Evolutionary conservation across 352 stramenopile species (phyloP), one percentile per base, ranked within the genome.

Genomic region (Phytophthora lateralis): DNA sequence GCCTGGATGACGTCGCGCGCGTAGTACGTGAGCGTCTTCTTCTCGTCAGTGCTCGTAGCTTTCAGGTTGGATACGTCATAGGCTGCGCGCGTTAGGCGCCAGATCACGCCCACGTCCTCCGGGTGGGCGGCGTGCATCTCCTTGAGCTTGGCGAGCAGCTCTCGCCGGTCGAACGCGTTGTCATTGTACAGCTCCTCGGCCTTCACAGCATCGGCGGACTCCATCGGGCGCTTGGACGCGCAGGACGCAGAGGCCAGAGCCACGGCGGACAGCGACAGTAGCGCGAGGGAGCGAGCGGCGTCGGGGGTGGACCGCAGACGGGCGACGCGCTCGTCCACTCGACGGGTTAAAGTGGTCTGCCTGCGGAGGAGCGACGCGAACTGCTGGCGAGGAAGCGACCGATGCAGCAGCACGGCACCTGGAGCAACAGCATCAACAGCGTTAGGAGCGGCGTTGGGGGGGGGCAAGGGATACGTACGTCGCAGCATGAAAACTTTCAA

Each of bases 171-270:
- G 62, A 91, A 91, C 21, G 48, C 59, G 38, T 78, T 78, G 72
- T 91, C 75, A 54, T 90, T 84, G 69, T 92, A 95, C 51, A 90
- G 77, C 61, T 95, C 87, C 58, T 95, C 85, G 12, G 85, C 83
- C 44, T 84, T 75, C 32, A 89, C 67, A 11, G 83, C 82, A 39
- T 80, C 71, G 6, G 82, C 61, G 0, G 85, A 93, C 39, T 92
- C 83, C 67, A 81, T 87, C 18, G 54, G 50, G 9, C 78, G 47
- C 32, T 65, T 68, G 0, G 68, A 26, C 4, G 51, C 47, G 14
- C 66, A 69, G 30, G 42, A 68, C n/a, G 54, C 49, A 24, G 69
- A 55, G 24, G 39, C 41, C 26, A 76, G 27, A 0, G 60, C 50
- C n/a, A 69, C 11, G 18, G 45, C 34, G 17, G 57, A 69, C 37